Evolutionary conservation across 345 rosid genomes (phyloP), one percentile per base, ranked within the genome.

Genomic region (Aethionema arabicum): DNA sequence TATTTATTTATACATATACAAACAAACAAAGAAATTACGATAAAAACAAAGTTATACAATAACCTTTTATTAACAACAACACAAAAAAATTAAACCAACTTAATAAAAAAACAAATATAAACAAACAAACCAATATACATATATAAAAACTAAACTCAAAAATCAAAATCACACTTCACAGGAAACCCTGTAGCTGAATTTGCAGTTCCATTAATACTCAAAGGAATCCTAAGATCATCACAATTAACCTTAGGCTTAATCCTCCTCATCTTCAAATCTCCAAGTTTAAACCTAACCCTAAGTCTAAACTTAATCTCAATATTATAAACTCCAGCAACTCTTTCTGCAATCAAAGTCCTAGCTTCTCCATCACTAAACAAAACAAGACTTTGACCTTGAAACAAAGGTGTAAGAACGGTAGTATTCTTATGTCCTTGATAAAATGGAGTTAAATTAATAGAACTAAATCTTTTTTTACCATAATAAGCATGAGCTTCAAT

Each of bases 391-490:
- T 77, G 70, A 4, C 93, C 87, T 6, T 40, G 33, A 47, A 87
- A 82, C 21, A 11, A 56, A 4, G 88, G 63, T 9, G 12, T 68
- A 63, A 87, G 67, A 36, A 65, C 36, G 12, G 80, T 90, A 4
- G 93, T 87, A 36, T 70, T 87, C 76, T 87, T 90, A 74, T 82
- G 87, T 14, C 95, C 97, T 61, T 90, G 93, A 32, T 83, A 90
- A 55, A 90, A 87, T 9, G 89, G 82, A 27, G 60, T 36, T 41
- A 82, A 52, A 10, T 31, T 3, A 7, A 11, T 37, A n/a, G 75
- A 4, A 8, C 52, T 46, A 32, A 90, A 65, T 52, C 93, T 63
- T 16, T 65, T 61, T 47, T 66, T 81, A 0, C 74, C 74, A 42
- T 78, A 84, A 51, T 62, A 75, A 11, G 83, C 77, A 52, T 70